phyloP scores from a whole-genome alignment of 139 green algal genomes.

The Picochlorum sp. region DNA sequence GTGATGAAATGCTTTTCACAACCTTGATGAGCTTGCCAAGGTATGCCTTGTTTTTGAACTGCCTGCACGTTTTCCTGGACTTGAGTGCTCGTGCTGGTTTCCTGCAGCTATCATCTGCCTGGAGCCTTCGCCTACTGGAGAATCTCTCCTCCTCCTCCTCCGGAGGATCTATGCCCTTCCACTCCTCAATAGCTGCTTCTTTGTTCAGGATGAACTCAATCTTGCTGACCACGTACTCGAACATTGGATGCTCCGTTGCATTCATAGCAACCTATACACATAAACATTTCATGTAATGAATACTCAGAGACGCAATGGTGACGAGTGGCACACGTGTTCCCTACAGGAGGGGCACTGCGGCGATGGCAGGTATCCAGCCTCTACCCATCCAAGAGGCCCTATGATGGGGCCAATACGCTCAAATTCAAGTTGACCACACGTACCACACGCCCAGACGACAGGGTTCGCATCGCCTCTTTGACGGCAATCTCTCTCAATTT shows the following conservation, averaged over 20 bases:
- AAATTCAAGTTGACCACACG: neutral
- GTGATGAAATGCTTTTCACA: conserved; percentile 5
- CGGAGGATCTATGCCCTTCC: neutral
- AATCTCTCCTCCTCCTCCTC: neutral
- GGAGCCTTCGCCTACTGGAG: neutral
- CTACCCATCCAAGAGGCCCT: neutral
- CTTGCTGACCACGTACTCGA: neutral
- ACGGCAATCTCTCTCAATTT: neutral
- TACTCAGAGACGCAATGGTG: too few relatives aligned
- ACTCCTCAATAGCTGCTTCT: neutral
- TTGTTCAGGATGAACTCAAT: conserved; percentile 3
- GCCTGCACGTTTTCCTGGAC: neutral
- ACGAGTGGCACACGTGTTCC: too few relatives aligned
- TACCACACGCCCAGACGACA: neutral
- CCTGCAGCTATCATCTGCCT: neutral
- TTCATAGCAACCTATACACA: neutral
- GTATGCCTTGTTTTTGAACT: neutral
- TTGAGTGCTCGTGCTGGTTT: neutral
- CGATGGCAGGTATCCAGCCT: too few relatives aligned
- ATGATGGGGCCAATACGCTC: neutral
- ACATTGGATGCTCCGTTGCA: neutral
- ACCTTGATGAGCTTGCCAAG: conserved; percentile 5
- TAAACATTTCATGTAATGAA: neutral
- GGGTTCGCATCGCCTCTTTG: neutral
- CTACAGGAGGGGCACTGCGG: too few relatives aligned